Evolutionary conservation across 768 basidiomycete species (phyloP).

Genomic region (Floccularia luteovirens): DNA sequence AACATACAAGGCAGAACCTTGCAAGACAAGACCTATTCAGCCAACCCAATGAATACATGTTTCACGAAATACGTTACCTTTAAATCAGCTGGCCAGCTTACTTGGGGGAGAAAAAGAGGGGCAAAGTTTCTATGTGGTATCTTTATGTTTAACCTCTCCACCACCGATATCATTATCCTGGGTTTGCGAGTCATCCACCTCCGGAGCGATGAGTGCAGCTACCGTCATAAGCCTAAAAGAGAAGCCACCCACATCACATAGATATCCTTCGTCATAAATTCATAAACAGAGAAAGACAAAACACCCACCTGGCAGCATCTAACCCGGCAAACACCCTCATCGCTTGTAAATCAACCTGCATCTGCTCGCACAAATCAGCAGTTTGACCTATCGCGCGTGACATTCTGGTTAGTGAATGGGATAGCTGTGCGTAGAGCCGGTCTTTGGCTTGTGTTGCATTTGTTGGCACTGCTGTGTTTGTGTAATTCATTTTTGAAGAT

Average conservation of each 20-base stretch:
- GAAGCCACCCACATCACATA: too few relatives aligned
- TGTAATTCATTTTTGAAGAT: slow-evolving; percentile 7
- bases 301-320: slow-evolving; percentile 73
- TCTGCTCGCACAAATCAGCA: slow-evolving; percentile 68
- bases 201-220: slow-evolving; percentile 28
- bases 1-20: too few relatives aligned
- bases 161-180: too few relatives aligned
- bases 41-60: too few relatives aligned
- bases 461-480: slow-evolving; percentile 29
- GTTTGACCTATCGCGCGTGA: slow-evolving; percentile 63
- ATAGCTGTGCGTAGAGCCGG: slow-evolving; percentile 71
- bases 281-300: neutral
- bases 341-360: slow-evolving; percentile 68
- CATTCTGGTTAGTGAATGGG: slow-evolving; percentile 60
- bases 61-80: too few relatives aligned
- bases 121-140: too few relatives aligned
- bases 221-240: slow-evolving; percentile 41
- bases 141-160: too few relatives aligned
- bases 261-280: neutral
- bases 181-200: too few relatives aligned
- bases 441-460: slow-evolving; percentile 76
- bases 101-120: too few relatives aligned
- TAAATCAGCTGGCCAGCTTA: too few relatives aligned
- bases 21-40: too few relatives aligned
- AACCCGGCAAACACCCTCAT: slow-evolving; percentile 75